phyloP scores from a whole-genome alignment of 225 moss, liverwort and hornwort species.

The Neckera pumila region DNA sequence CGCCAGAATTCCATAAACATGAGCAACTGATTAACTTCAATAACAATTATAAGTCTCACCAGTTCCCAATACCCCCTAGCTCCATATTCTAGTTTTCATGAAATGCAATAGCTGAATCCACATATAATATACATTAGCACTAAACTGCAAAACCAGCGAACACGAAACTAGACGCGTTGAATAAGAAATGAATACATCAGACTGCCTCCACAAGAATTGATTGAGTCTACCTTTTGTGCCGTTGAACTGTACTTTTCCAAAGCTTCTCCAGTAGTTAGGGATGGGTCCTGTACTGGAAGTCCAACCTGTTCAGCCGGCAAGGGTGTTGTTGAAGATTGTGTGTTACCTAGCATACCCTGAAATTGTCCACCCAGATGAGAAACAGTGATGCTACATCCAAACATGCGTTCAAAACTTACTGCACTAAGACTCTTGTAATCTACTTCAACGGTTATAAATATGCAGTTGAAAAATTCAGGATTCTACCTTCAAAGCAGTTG shows the following conservation, averaged over 20 bases:
- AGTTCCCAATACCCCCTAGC: not conserved
- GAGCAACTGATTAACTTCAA: not conserved
- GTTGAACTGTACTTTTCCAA: constrained; percentile 68
- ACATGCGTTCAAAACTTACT: not conserved
- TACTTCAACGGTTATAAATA: not conserved
- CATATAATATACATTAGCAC: not conserved
- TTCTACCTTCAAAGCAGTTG: constrained; percentile 48
- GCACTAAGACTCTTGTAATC: not conserved
- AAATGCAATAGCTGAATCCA: not conserved
- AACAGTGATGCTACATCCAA: not conserved
- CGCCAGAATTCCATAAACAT: not conserved
- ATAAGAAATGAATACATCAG: not conserved
- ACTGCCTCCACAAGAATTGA: not conserved
- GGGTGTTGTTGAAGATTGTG: constrained; percentile 40
- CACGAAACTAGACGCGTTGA: not conserved
- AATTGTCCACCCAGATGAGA: not conserved
- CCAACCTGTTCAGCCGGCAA: constrained; percentile 41
- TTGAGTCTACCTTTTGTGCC: constrained; percentile 58
- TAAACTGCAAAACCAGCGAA: not conserved
- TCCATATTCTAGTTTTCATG: not conserved
- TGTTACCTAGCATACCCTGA: constrained; percentile 33
- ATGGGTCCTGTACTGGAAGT: constrained; percentile 43
- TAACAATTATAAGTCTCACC: not conserved
- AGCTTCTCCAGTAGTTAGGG: constrained; percentile 68
- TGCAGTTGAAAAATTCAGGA: not conserved